Evolutionary conservation across 2,329 filamentous ascomycete species (phyloP).

Genomic region (Hansfordia pulvinata): DNA sequence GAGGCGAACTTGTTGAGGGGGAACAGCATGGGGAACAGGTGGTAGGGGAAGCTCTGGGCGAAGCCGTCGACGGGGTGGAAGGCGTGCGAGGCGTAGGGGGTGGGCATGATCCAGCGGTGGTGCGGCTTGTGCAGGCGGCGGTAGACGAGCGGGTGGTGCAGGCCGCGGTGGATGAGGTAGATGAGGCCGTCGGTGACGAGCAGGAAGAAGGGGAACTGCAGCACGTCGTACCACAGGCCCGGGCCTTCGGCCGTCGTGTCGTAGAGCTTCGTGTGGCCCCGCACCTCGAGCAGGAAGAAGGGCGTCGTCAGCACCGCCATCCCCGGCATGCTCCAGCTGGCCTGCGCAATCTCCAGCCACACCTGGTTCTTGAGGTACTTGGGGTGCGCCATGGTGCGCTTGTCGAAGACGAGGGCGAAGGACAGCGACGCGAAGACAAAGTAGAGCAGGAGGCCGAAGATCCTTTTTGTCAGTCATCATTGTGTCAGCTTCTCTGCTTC

Average conservation of each 20-base stretch:
- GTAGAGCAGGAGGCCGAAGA: constrained; percentile 77
- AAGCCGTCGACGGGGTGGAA: constrained; percentile 94
- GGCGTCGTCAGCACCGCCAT: constrained; percentile 75
- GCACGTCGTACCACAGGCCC: constrained; percentile 60
- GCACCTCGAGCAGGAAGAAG: constrained; percentile 71
- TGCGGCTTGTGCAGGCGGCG: constrained; percentile 90
- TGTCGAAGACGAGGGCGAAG: constrained; percentile 84
- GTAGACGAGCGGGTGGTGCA: constrained; percentile 66
- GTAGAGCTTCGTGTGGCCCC: constrained; percentile 78
- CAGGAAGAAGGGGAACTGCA: constrained; percentile 76
- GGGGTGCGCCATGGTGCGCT: constrained; percentile 75
- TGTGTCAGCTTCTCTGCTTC: no score
- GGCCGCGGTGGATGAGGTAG: constrained; percentile 66
- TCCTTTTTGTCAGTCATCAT: constrained; percentile 40
- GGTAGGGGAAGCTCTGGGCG: constrained; percentile 79
- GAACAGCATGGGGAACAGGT: constrained; percentile 85
- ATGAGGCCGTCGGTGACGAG: constrained; percentile 65
- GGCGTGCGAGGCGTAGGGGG: constrained; percentile 80
- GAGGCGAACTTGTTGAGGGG: constrained; percentile 86
- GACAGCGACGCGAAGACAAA: constrained; percentile 73
- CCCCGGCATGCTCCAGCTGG: constrained; percentile 60
- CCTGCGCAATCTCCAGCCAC: constrained; percentile 69
- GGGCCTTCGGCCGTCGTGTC: constrained; percentile 65
- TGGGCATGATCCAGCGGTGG: constrained; percentile 99
- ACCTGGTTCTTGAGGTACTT: constrained; percentile 95